Base-by-base conservation (phyloP, 2,329 filamentous ascomycete genomes). In the Dactylellina leptospora region DNA sequence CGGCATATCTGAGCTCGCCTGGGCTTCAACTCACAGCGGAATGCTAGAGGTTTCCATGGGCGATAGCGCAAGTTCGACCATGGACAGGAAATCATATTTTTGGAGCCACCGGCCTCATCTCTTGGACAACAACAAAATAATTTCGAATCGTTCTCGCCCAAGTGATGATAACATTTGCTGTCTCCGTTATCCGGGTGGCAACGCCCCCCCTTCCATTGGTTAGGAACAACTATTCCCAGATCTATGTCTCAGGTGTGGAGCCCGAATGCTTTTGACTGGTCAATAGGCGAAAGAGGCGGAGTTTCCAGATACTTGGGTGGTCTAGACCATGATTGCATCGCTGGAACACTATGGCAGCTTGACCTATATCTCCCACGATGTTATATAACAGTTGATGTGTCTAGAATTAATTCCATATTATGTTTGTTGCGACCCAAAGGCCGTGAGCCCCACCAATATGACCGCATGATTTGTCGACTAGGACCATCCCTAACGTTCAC, bases 91-190 rank as follows among this genome's bases (percentile, higher is more conserved):
- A n/a, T n/a, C 61, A 56, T 23, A 48, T 30, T n/a, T 42, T 30
- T 48, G 42, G 60, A 53, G 33, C 60, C 28, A 23, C 30, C 11
- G 44, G 28, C 13, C 20, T 40, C 38, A 48, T 56, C 47, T 16
- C 4, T 16, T 36, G 44, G 18, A 13, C 36, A 36, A 9, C 30
- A 54, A 16, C 33, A 23, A 20, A 13, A n/a, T 44, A 62, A 53
- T 71, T 58, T 63, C 66, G 51, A 58, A 56, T 51, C 58, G 51
- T 53, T n/a, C 66, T 51, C 58, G 56, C 33, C 51, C 38, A 22
- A 47, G 42, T 42, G n/a, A 25, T 25, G 20, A 55, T 20, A 45
- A 42, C 50, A 27, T 48, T 23, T 40, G 38, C 50, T 4, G 27
- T 38, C 30, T 42, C 22, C 13, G 33, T n/a, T 55, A 16, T 55